Evolutionary conservation across 768 basidiomycete genomes (phyloP).

Genomic region (Phanerodontia chrysosporium): DNA sequence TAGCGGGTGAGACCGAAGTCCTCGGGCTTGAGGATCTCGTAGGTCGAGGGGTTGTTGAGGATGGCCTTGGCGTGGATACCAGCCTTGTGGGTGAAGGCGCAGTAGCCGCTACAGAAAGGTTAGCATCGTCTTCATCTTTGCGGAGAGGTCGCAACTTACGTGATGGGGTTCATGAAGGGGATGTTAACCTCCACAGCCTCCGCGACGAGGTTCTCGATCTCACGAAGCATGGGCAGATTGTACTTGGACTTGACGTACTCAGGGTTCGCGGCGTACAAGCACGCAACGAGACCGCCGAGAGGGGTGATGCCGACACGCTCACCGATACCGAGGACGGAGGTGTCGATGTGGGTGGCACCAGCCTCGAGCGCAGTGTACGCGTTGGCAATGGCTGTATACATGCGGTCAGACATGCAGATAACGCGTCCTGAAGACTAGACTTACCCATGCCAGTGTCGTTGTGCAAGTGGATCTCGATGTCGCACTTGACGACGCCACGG

Average conservation of each 20-base stretch:
- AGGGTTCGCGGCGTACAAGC: conserved; percentile 94
- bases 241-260: conserved; percentile 99
- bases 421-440: conserved; percentile 14
- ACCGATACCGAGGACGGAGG: conserved; percentile 96
- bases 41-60: conserved; percentile 97
- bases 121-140: background rate
- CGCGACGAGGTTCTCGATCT: conserved; percentile 97
- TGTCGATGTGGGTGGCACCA: conserved; percentile 98
- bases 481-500: conserved; percentile 92
- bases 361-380: conserved; percentile 98
- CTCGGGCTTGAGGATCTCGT: conserved; percentile 98
- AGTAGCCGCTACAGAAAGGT: conserved; percentile 73
- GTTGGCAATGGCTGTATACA: conserved; percentile 83
- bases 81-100: conserved; percentile 99
- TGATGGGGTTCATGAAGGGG: conserved; percentile 95
- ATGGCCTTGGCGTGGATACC: conserved; percentile 99
- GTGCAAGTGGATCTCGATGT: conserved; percentile 97
- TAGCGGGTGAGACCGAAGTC: conserved; percentile 98
- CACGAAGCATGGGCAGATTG: conserved; percentile 94
- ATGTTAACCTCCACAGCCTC: conserved; percentile 98
- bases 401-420: background rate
- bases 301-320: conserved; percentile 99
- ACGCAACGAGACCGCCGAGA: conserved; percentile 93
- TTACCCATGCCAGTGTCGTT: conserved; percentile 96
- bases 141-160: conserved; percentile 40